Base-by-base conservation (phyloP, 2,329 filamentous ascomycete genomes). In the Neophaeococcomyces mojaviensis region DNA sequence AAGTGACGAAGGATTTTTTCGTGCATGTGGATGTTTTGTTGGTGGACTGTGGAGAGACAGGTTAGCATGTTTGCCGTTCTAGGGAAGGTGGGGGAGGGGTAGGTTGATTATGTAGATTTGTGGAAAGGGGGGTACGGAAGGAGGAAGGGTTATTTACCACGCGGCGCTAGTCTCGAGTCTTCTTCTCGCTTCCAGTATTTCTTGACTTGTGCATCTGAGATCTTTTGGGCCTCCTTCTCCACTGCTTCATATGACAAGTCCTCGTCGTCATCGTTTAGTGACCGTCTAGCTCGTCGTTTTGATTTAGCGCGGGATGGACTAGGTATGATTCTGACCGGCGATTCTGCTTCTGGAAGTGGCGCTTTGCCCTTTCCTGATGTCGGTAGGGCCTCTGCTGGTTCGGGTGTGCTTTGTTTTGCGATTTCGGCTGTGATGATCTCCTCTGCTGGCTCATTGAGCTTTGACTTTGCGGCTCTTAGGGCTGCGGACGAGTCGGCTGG, bases 1-100 rank as follows among this genome's bases (percentile, higher is more conserved):
- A 92, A 98, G 63, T 95, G 86, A 52, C 90, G 74, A 58, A 97
- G 66, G 20, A 97, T 80, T 71, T 90, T 95, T 73, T 97, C 89
- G 46, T 84, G 74, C 37, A 85, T 55, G 9, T 72, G 76, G 55
- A 97, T 61, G 2, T 74, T 82, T 57, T 82, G 66, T 66, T 94
- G 88, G 60, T 97, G 92, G 30, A 94, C 81, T 70, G 49, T 34
- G 10, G 6, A 16, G 22, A 31, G 20, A 9, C 13, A 40, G 22
- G 39, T 46, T 44, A 46, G n/a, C 35, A 13, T 39, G 32, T 18
- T 28, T n/a, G n/a, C n/a, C 16, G 31, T 15, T 33, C 41, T 31
- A 3, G 4, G 12, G 30, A 20, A 9, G 24, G 31, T 20, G 13
- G 10, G 24, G 12, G 9, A 24, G 15, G 18, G 15, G n/a, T 40